phyloP scores from a whole-genome alignment of 371 early-diverging fungal species.

The Mucor irregularis region DNA sequence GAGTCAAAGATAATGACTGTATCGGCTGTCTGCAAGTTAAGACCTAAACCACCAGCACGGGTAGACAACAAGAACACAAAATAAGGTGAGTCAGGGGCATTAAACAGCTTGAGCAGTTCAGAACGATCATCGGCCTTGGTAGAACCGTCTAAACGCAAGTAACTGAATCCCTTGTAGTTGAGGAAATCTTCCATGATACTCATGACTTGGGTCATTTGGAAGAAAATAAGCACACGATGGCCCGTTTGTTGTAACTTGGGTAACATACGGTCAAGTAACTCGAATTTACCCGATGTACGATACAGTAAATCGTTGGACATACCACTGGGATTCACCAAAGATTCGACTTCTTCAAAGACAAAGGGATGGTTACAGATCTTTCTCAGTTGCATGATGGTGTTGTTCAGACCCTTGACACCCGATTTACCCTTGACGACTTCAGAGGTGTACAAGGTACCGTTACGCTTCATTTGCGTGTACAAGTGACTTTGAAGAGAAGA shows the following conservation, averaged over 20 bases:
- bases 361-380: slow-evolving; percentile 99
- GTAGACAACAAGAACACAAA: slow-evolving; percentile 98
- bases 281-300: slow-evolving; percentile 95
- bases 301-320: slow-evolving; percentile 60
- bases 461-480: slow-evolving; percentile 76
- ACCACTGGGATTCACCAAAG: slow-evolving; percentile 64
- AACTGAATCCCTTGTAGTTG: slow-evolving; percentile 71
- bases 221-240: slow-evolving; percentile 96
- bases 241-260: slow-evolving; percentile 87
- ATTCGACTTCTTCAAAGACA: slow-evolving; percentile 95
- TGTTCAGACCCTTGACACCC: slow-evolving; percentile 86
- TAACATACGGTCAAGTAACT: slow-evolving; percentile 95
- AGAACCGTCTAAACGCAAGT: slow-evolving; percentile 95
- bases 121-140: slow-evolving; percentile 93
- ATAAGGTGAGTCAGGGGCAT: slow-evolving; percentile 78
- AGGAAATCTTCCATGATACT: slow-evolving; percentile 97
- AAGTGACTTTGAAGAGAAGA: slow-evolving; percentile 80
- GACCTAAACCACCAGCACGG: slow-evolving; percentile 98
- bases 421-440: slow-evolving; percentile 49
- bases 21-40: slow-evolving; percentile 99
- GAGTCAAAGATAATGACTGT: slow-evolving; percentile 99
- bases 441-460: slow-evolving; percentile 67
- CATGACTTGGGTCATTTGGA: slow-evolving; percentile 99
- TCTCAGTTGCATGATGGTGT: slow-evolving; percentile 98
- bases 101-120: slow-evolving; percentile 79